Percentiles rank a stretch among this genome's conserved stretches.
Conservation (phyloP, 768 basidiomycete species). For the Suillus occidentalis region DNA sequence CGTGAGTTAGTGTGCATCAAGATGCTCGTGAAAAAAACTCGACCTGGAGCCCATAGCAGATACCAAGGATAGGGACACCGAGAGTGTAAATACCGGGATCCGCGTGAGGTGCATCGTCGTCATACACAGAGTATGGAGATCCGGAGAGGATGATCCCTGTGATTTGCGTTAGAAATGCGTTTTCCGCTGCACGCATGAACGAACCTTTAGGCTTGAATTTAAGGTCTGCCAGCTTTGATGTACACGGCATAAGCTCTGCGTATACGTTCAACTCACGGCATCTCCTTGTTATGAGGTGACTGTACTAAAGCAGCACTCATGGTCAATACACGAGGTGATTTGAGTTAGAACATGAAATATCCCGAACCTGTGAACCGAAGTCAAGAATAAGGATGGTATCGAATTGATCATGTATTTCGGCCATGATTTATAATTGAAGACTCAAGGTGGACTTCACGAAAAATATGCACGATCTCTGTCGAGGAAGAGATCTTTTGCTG, state of each 20-base stretch:
- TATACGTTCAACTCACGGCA: slow-evolving; percentile 98
- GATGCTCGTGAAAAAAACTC: slow-evolving; percentile 15
- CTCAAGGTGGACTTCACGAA: background rate
- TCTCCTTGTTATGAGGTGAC: slow-evolving; percentile 95
- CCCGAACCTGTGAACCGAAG: slow-evolving; percentile 89
- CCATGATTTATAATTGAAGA: slow-evolving; percentile 41
- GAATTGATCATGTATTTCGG: slow-evolving; percentile 92
- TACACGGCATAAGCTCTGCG: slow-evolving; percentile 97
- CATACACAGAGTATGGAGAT: slow-evolving; percentile 98
- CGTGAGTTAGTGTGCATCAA: background rate
- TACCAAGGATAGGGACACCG: slow-evolving; percentile 90
- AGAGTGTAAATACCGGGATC: slow-evolving; percentile 88
- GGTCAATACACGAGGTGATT: background rate
- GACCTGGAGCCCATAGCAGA: slow-evolving; percentile 96
- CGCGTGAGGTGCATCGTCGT: slow-evolving; percentile 87
- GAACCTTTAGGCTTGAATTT: slow-evolving; percentile 93
- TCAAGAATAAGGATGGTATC: slow-evolving; percentile 96
- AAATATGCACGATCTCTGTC: background rate
- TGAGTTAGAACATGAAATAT: background rate
- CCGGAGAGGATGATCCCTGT: slow-evolving; percentile 94
- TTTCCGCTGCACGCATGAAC: background rate
- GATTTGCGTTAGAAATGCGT: background rate
- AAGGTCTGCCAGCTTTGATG: slow-evolving; percentile 82
- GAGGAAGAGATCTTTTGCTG: background rate
- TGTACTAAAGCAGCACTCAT: slow-evolving; percentile 60